These are phyloP conservation scores for Globisporangium parvum DNA, from an alignment of 352 stramenopile genomes.

Conservation along the genomic window DNA sequence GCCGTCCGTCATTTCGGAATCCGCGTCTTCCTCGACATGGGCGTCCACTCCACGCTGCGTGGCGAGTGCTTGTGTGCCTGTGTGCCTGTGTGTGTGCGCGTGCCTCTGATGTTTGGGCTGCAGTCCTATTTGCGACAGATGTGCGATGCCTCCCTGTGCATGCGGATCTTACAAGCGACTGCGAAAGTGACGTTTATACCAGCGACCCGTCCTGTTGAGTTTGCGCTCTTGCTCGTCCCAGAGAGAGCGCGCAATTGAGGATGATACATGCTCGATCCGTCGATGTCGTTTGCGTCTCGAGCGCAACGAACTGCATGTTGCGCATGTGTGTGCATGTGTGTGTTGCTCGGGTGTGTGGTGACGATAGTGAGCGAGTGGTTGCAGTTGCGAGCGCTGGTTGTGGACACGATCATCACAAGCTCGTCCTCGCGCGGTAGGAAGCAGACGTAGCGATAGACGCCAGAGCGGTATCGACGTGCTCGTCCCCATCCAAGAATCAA, in stretches of 20 bases:
- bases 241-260: constrained; percentile 76
- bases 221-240: constrained; percentile 60
- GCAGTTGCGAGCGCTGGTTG: too few relatives aligned
- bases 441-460: too few relatives aligned
- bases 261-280: constrained; percentile 39
- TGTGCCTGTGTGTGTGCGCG: constrained; percentile 2
- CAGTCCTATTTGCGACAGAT: constrained; percentile 87
- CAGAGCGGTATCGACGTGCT: too few relatives aligned
- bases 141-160: constrained; percentile 43
- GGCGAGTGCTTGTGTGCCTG: too few relatives aligned
- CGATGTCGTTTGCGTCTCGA: background rate
- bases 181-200: constrained; percentile 83
- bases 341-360: background rate
- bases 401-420: too few relatives aligned
- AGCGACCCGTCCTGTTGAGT: constrained; percentile 82
- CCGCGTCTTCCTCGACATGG: too few relatives aligned
- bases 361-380: too few relatives aligned
- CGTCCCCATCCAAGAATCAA: too few relatives aligned
- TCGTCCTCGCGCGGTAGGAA: too few relatives aligned
- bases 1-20: too few relatives aligned
- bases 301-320: too few relatives aligned
- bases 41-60: too few relatives aligned
- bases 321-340: background rate
- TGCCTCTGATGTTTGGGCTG: constrained; percentile 10
- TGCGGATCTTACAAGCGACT: constrained; percentile 83